Evolutionary conservation across 257 asterid genomes (phyloP).

Genomic region (Solanum neorickii): DNA sequence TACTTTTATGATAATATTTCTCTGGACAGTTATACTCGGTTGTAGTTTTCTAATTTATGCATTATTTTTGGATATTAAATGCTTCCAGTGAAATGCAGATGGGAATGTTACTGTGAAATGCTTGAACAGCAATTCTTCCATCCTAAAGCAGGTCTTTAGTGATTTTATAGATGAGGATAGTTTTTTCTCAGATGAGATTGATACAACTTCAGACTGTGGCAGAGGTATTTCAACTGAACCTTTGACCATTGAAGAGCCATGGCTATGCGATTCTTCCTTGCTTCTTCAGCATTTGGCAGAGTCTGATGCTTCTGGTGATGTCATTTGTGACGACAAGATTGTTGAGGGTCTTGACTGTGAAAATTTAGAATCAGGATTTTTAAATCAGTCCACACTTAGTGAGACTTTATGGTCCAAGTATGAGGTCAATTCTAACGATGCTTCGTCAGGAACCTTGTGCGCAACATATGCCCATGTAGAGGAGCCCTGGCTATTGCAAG

Average conservation of each 20-base stretch:
- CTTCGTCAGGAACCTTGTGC: slow-evolving; percentile 8
- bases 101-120: slow-evolving; percentile 27
- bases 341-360: slow-evolving; percentile 15
- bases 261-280: slow-evolving; percentile 51
- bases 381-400: slow-evolving; percentile 1
- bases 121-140: slow-evolving; percentile 26
- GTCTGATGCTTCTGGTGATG: slow-evolving; percentile 17
- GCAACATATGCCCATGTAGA: slow-evolving; percentile 38
- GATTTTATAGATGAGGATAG: slow-evolving; percentile 5
- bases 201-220: slow-evolving; percentile 2
- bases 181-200: slow-evolving; percentile 7
- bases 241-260: slow-evolving; percentile 77
- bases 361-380: slow-evolving; percentile 16
- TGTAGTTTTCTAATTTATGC: not conserved
- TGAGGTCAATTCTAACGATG: slow-evolving; percentile 15
- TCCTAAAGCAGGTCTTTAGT: slow-evolving; percentile 22
- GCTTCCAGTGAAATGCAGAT: slow-evolving; percentile 73
- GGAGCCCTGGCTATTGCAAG: slow-evolving; percentile 85
- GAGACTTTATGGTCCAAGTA: slow-evolving; percentile 13
- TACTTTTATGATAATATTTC: slow-evolving; percentile 6
- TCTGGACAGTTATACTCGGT: not conserved
- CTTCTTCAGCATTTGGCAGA: slow-evolving; percentile 19
- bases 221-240: slow-evolving; percentile 12
- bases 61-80: slow-evolving; percentile 51
- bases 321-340: slow-evolving; percentile 17